Evolutionary conservation across 2,329 filamentous ascomycete species (phyloP).

Genomic region (Colletotrichum lini): DNA sequence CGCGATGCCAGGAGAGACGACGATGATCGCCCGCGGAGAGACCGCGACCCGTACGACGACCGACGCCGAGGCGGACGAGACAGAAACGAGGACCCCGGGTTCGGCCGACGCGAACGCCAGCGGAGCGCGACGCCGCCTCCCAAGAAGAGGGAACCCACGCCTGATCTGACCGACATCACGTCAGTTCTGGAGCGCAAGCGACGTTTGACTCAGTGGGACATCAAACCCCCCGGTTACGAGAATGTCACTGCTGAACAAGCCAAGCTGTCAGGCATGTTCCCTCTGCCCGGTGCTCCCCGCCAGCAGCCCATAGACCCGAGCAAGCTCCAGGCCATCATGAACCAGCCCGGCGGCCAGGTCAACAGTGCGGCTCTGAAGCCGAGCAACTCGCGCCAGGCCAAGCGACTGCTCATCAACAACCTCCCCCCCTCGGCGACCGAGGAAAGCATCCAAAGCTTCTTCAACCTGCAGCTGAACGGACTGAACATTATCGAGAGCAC

Average conservation of each 20-base stretch:
- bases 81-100: conserved; percentile 53
- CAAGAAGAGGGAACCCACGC: conserved; percentile 95
- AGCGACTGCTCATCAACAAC: conserved; percentile 91
- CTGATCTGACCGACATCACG: conserved; percentile 90
- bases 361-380: conserved; percentile 89
- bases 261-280: conserved; percentile 99
- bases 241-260: conserved; percentile 98
- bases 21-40: conserved; percentile 71
- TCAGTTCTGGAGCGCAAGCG: conserved; percentile 89
- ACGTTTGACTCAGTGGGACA: conserved; percentile 98
- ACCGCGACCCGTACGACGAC: conserved; percentile 68
- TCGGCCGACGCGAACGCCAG: conserved; percentile 66
- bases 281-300: conserved; percentile 92
- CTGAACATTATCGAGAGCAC: conserved; percentile 88
- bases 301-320: conserved; percentile 96
- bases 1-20: conserved; percentile 77
- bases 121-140: conserved; percentile 85
- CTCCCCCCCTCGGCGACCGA: conserved; percentile 81
- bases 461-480: conserved; percentile 97
- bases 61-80: conserved; percentile 67
- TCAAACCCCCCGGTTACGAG: conserved; percentile 98
- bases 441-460: conserved; percentile 84
- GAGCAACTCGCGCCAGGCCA: conserved; percentile 92
- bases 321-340: conserved; percentile 96
- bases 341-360: conserved; percentile 81